Evolutionary conservation across 768 basidiomycete species (phyloP), one percentile per base, ranked within the genome.

Genomic region (Calocybe cyanea): DNA sequence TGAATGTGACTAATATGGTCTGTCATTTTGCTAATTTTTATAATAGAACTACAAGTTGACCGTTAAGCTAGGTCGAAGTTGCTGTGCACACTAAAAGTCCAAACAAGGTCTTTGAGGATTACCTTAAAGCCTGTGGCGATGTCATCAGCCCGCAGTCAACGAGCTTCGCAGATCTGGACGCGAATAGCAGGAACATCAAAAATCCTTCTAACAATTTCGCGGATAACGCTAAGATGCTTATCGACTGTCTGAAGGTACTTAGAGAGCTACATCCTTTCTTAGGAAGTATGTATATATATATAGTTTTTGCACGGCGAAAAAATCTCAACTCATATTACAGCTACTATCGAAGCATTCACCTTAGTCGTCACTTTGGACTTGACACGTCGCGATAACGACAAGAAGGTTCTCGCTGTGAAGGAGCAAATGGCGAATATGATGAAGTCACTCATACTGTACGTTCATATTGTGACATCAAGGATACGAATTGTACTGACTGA

Each of bases 401-500:
- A 66, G 45, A 77, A 75, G 48, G 66, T 78, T 6, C 47, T 70
- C 2, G 60, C 65, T 3, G 61, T 81, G 5, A 72, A 73, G 38
- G 45, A 71, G 7, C 69, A 75, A 49, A 80, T 80, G 76, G 67
- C 64, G 46, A 66, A 77, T 33, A 67, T 75, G 64, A 74, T 80
- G 69, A 45, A 56, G 11, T 63, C 63, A 1, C 65, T 79, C 15
- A 62, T 76, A 13, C 67, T 75, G 75, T 73, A 42, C 7, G 74
- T 57, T 24, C 21, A 11, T 15, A n/a, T 25, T 19, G 19, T 34
- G 21, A 9, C 25, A 36, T 21, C 31, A 28, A 15, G 10, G 33
- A 8, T 9, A 17, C 18, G 7, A 21, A 18, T 8, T 14, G 34
- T 30, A 19, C 24, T 40, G n/a, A 17, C 6, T 2, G 4, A 25